Evolutionary conservation across 805 yeast genomes (phyloP).

Genomic region (Maudiozyma pseudohumilis): DNA sequence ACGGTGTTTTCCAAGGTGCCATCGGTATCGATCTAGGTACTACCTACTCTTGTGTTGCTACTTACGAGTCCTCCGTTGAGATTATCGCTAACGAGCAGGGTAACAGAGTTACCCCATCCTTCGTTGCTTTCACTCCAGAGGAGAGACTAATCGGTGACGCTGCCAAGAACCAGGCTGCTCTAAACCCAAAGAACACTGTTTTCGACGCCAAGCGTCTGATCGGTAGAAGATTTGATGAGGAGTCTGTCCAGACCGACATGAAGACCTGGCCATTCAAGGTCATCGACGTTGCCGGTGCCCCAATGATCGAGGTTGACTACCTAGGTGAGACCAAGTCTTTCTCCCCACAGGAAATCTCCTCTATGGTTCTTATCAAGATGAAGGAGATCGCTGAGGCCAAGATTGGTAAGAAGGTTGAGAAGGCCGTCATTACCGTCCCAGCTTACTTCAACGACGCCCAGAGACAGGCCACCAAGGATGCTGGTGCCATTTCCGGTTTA

Average conservation of each 20-base stretch:
- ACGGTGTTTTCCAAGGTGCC: slow-evolving; percentile 99
- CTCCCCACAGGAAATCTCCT: slow-evolving; percentile 67
- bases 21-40: slow-evolving; percentile 98
- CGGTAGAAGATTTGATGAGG: slow-evolving; percentile 69
- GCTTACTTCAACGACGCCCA: slow-evolving; percentile 74
- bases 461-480: slow-evolving; percentile 76
- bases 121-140: slow-evolving; percentile 67
- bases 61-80: slow-evolving; percentile 67
- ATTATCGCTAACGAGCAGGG: slow-evolving; percentile 86
- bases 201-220: slow-evolving; percentile 78
- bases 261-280: slow-evolving; percentile 84
- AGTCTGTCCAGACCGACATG: slow-evolving; percentile 75
- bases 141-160: slow-evolving; percentile 78
- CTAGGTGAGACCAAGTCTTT: slow-evolving; percentile 58
- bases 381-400: slow-evolving; percentile 71
- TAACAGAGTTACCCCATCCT: slow-evolving; percentile 80
- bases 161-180: slow-evolving; percentile 74
- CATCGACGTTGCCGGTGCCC: slow-evolving; percentile 52
- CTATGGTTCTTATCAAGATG: slow-evolving; percentile 75
- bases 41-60: slow-evolving; percentile 72
- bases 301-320: slow-evolving; percentile 60
- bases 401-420: slow-evolving; percentile 60
- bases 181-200: slow-evolving; percentile 66
- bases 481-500: slow-evolving; percentile 73
- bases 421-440: slow-evolving; percentile 72